Base-by-base conservation (phyloP, 371 early-diverging fungal species). In the Mortierella sp. region DNA sequence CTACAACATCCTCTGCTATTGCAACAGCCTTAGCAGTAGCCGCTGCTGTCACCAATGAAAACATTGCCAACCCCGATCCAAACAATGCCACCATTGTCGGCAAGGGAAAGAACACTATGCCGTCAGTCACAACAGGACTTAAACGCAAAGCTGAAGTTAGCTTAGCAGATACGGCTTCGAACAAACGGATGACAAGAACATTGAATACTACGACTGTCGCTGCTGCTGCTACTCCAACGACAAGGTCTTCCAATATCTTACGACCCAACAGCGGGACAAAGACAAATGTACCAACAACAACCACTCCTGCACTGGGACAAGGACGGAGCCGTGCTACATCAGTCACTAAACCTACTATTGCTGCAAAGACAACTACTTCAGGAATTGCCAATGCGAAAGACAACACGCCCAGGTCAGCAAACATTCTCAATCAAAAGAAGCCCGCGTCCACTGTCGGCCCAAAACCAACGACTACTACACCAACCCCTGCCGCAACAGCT, bases 21-120 rank as follows among this genome's bases (percentile, higher is more conserved):
- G 64, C 72, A 28, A 72, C 79, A 18, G 72, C 79, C 1, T 43
- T 79, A 21, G 79, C 79, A 12, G 79, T 79, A 1, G 79, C 79
- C 25, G 67, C 71, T 4, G 72, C 72, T 12, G 57, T 62, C 29
- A 62, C 45, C 21, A 64, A 69, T 46, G 75, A 75, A 47, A 76
- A 76, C 62, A 56, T 28, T 0, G 16, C 23, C 11, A 15, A 50
- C 26, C 23, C 50, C 60, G 46, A 23, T 29, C 43, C 19, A 51
- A 45, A 58, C 57, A 52, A 44, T 48, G 51, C 46, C 53, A 59
- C 15, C 46, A 51, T n/a, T 48, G 11, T 60, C 19, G 50, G 26
- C 60, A 29, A 19, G 48, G 57, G 43, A 47, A 26, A 25, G 51
- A 64, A 2, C 55, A 61, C 57, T 25, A 46, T 48, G 6, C 21